A percentile compares a stretch with the other conserved stretches of the same genome.
These are phyloP conservation scores for Deuterostichococcus epilithicus DNA, from an alignment of 139 green algal genomes.

Conservation along the genomic window DNA sequence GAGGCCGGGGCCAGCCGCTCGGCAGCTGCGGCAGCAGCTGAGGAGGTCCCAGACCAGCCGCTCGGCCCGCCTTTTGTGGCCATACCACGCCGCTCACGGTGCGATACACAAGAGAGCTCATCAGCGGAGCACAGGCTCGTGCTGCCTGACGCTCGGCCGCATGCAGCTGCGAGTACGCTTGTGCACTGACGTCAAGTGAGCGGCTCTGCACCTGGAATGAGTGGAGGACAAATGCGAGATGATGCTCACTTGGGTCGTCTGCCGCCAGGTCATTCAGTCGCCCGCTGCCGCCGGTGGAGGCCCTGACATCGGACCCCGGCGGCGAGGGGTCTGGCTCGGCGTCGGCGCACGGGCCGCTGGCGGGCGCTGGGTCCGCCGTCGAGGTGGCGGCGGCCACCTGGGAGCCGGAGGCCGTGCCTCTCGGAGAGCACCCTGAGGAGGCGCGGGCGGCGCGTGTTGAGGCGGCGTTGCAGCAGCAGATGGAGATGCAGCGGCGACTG, in stretches of 20 bases:
- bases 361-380: neutral
- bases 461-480: conserved; percentile 85
- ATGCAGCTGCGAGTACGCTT: too few species aligned
- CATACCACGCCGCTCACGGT: neutral
- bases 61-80: neutral
- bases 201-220: too few species aligned
- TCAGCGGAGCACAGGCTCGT: too few species aligned
- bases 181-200: too few species aligned
- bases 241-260: too few species aligned
- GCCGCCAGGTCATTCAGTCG: neutral
- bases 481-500: conserved; percentile 94
- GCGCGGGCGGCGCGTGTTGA: conserved; percentile 44
- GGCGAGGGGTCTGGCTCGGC: neutral
- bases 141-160: too few species aligned
- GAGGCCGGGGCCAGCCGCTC: too few species aligned
- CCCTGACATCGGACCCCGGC: neutral
- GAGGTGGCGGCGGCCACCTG: neutral
- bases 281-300: neutral
- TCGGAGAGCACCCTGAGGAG: neutral
- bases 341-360: neutral
- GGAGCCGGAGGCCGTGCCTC: neutral
- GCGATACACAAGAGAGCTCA: too few species aligned
- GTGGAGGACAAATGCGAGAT: too few species aligned
- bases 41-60: neutral
- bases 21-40: too few species aligned